phyloP scores from a whole-genome alignment of 2,329 filamentous ascomycete genomes.

The Ophiostoma ips region DNA sequence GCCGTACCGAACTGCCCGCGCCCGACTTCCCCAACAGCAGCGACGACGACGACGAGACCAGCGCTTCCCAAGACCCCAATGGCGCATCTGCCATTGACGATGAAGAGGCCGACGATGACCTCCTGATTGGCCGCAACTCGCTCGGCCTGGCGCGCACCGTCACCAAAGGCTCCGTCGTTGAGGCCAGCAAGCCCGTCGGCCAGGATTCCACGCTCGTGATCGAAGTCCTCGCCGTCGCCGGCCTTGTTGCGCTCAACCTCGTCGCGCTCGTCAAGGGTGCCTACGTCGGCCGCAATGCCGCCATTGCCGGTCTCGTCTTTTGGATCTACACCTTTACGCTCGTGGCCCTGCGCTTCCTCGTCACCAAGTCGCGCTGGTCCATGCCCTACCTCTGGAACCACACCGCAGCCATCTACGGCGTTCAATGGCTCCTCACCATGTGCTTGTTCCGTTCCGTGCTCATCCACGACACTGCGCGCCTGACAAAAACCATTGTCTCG shows the following conservation, averaged over 20 bases:
- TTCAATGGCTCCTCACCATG: conserved; percentile 66
- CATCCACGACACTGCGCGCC: conserved; percentile 55
- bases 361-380: conserved; percentile 48
- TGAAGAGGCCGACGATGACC: conserved; percentile 41
- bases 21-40: conserved; percentile 23
- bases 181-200: conserved; percentile 61
- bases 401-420: conserved; percentile 68
- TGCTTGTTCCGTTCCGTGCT: conserved; percentile 74
- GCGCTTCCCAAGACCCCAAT: conserved; percentile 10
- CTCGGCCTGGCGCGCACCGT: conserved; percentile 45
- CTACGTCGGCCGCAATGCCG: conserved; percentile 42
- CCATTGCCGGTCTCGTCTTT: conserved; percentile 51
- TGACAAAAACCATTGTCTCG: conserved; percentile 51
- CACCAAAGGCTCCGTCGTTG: conserved; percentile 50
- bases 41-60: conserved; percentile 38
- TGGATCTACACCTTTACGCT: conserved; percentile 76
- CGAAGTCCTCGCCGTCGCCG: conserved; percentile 63
- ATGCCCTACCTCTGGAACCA: conserved; percentile 80
- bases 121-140: conserved; percentile 40
- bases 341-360: conserved; percentile 56
- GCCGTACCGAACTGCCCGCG: conserved; percentile 39
- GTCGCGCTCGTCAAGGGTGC: conserved; percentile 46
- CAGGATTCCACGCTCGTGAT: conserved; percentile 56
- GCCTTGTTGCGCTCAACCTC: conserved; percentile 55
- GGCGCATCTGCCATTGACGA: conserved; percentile 4